These are phyloP conservation scores for Cyberlindnera euphorbiiphila DNA, from an alignment of 805 yeast species.

Conservation along the genomic window DNA sequence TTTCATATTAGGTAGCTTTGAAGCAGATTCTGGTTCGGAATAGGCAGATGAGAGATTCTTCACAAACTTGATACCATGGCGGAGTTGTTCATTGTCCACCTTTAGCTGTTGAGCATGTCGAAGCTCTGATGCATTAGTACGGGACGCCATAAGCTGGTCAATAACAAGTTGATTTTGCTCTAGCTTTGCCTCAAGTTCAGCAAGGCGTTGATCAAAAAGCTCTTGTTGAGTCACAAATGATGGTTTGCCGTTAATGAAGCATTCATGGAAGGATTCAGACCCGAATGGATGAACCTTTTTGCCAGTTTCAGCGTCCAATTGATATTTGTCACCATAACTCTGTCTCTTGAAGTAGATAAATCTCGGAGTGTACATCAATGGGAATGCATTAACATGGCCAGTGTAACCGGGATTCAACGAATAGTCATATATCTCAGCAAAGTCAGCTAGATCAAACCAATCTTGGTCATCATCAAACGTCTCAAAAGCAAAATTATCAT, in stretches of 20 bases:
- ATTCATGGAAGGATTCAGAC: conserved; percentile 55
- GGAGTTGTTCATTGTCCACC: conserved; percentile 23
- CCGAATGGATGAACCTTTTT: conserved; percentile 44
- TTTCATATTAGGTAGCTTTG: too few species aligned
- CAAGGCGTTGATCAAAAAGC: conserved; percentile 28
- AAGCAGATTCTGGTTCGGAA: conserved; percentile 4
- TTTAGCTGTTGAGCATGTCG: conserved; percentile 16
- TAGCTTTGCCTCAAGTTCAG: conserved; percentile 28
- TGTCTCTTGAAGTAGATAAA: conserved; percentile 69
- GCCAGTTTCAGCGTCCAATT: conserved; percentile 35
- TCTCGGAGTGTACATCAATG: conserved; percentile 64
- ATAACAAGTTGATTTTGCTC: conserved; percentile 29
- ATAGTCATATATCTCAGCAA: conserved; percentile 50
- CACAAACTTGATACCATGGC: conserved; percentile 21
- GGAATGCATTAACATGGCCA: conserved; percentile 47
- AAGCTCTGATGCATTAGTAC: conserved; percentile 20
- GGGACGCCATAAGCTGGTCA: conserved; percentile 25
- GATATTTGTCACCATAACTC: conserved; percentile 40
- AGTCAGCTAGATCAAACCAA: conserved; percentile 66
- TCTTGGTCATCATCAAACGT: conserved; percentile 50
- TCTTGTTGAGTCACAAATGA: conserved; percentile 44
- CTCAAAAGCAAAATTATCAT: conserved; percentile 23
- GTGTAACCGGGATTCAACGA: conserved; percentile 31
- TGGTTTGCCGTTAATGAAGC: conserved; percentile 36
- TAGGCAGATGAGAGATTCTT: conserved; percentile 12